Conservation (phyloP, 345 rosid genomes). For the Aquilaria yunnanensis region DNA sequence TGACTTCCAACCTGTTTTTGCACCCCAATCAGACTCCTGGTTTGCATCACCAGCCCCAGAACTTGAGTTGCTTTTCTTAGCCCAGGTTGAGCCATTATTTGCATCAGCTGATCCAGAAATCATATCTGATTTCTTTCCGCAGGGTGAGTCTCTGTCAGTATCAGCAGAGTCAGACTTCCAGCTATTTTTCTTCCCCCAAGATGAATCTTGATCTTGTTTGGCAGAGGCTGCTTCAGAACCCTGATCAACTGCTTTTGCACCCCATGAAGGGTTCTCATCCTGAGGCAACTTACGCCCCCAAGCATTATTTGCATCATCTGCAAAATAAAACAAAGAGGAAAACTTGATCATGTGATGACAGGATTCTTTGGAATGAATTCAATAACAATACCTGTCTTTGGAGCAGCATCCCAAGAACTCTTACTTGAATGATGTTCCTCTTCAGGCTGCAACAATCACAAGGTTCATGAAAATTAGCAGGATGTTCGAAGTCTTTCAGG, state of each 20-base stretch:
- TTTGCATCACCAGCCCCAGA: conserved; percentile 15
- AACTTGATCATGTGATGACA: background rate
- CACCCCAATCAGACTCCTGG: conserved; percentile 19
- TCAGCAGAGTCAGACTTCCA: conserved; percentile 7
- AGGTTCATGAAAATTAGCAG: background rate
- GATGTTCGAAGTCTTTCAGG: no score
- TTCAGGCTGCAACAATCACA: conserved; percentile 20
- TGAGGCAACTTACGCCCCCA: conserved; percentile 36
- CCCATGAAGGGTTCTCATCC: conserved; percentile 48
- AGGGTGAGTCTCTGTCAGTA: conserved; percentile 12
- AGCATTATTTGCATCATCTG: conserved; percentile 30
- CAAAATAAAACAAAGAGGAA: conserved; percentile 1
- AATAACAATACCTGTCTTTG: conserved; percentile 21
- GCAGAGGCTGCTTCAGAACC: conserved; percentile 13
- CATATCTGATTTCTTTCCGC: conserved; percentile 16
- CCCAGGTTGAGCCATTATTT: conserved; percentile 5
- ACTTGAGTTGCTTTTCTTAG: background rate
- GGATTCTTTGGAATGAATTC: background rate
- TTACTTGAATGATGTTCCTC: conserved; percentile 5
- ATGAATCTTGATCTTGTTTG: background rate
- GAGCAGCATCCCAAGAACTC: conserved; percentile 4
- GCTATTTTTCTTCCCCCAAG: conserved; percentile 16
- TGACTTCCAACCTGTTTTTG: conserved; percentile 22
- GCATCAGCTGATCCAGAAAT: conserved; percentile 1
- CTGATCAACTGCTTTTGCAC: conserved; percentile 22